Percentiles rank a stretch among this genome's conserved stretches.
Conservation (phyloP, 345 rosid species). For the Eucalyptus regnans region DNA sequence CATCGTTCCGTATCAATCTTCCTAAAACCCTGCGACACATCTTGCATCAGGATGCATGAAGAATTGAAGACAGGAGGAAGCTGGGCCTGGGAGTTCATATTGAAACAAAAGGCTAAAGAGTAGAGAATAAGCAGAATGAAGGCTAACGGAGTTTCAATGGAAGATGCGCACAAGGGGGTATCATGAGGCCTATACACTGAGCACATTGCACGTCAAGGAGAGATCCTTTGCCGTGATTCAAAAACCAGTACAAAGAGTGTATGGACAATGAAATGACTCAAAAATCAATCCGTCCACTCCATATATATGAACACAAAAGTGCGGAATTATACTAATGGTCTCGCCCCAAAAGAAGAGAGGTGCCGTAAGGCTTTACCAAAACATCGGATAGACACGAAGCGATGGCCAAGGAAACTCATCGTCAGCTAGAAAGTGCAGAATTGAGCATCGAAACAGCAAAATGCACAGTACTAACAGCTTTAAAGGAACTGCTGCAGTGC, state of each 20-base stretch:
- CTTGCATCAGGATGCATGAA: neutral
- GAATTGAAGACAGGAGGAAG: neutral
- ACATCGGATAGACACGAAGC: neutral
- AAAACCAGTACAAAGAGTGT: neutral
- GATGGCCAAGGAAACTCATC: neutral
- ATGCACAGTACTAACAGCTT: neutral
- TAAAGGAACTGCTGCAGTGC: neutral
- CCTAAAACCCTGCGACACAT: constrained; percentile 38
- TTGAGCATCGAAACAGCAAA: neutral
- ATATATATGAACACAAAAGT: neutral
- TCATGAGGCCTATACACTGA: neutral
- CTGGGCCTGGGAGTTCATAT: neutral
- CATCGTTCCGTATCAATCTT: constrained; percentile 49
- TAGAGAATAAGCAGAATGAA: neutral
- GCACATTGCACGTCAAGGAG: neutral
- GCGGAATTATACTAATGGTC: neutral
- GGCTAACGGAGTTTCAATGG: neutral
- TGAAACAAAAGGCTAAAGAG: neutral
- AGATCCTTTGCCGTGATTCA: neutral
- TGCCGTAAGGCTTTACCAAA: neutral
- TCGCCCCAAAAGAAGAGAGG: neutral
- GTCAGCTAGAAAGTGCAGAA: neutral
- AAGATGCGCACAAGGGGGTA: neutral
- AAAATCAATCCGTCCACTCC: neutral
- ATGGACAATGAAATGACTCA: neutral